Evolutionary conservation across 2,329 filamentous ascomycete genomes (phyloP).

Genomic region (Aspergillus fructus): DNA sequence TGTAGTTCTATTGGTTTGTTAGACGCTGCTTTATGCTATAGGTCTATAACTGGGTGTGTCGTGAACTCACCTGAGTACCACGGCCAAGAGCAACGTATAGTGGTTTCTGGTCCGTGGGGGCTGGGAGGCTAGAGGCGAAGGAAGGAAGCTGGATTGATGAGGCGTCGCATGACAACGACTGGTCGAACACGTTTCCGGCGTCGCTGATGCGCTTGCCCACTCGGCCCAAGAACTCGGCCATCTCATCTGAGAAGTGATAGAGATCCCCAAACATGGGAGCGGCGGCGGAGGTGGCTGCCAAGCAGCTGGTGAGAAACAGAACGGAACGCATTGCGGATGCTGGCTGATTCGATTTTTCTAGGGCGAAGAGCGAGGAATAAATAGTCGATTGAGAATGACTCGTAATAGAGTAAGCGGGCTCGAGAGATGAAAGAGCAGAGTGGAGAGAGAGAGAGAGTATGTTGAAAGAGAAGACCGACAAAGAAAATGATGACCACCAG

Average conservation of each 20-base stretch:
- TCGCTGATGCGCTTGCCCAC: conserved; percentile 41
- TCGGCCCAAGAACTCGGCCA: conserved; percentile 40
- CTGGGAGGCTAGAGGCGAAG: conserved; percentile 61
- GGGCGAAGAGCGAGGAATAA: neutral
- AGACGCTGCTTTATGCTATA: neutral
- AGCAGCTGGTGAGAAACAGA: conserved; percentile 27
- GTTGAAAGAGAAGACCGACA: neutral
- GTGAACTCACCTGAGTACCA: conserved; percentile 60
- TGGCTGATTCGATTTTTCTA: neutral
- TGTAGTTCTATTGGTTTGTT: conserved; percentile 74
- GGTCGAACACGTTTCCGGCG: conserved; percentile 18
- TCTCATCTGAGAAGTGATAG: conserved; percentile 41
- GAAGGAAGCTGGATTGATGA: conserved; percentile 36
- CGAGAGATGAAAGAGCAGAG: neutral
- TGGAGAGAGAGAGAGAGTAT: conserved; percentile 1
- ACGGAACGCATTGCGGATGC: conserved; percentile 22
- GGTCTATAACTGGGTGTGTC: neutral
- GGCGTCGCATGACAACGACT: conserved; percentile 31
- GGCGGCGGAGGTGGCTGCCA: conserved; percentile 34
- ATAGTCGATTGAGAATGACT: neutral
- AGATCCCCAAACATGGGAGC: conserved; percentile 35
- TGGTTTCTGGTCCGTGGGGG: conserved; percentile 61
- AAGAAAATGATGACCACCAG: conserved; percentile 7
- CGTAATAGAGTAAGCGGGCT: neutral
- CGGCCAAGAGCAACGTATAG: conserved; percentile 82